Percentiles rank a stretch among this genome's conserved stretches.
Evolutionary conservation across 495 filamentous ascomycete genomes (phyloP).

Genomic region (Talaromyces trachyspermus): DNA sequence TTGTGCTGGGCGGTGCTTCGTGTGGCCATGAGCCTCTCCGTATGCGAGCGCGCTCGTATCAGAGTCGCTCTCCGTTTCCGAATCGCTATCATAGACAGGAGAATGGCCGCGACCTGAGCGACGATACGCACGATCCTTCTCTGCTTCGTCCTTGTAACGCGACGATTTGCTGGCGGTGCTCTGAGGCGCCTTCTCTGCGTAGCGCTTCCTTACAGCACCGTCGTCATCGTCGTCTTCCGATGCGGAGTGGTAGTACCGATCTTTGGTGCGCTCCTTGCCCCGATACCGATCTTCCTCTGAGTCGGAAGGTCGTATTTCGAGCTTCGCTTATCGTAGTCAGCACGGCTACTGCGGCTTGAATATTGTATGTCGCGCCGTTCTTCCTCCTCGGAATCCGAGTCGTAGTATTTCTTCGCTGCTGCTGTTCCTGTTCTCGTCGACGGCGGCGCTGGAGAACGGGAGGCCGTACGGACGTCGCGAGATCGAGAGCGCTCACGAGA

Average conservation of each 20-base stretch:
- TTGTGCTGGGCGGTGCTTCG: conserved; percentile 3
- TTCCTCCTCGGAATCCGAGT: conserved; percentile 16
- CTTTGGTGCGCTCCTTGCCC: conserved; percentile 24
- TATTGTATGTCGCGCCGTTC: conserved; percentile 12
- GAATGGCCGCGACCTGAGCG: conserved; percentile 18
- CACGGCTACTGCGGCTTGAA: conserved; percentile 31
- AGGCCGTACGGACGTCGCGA: conserved; percentile 37
- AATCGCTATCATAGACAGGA: conserved; percentile 23
- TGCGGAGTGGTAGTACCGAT: conserved; percentile 34
- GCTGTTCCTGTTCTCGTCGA: conserved; percentile 12
- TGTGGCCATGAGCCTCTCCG: conserved; percentile 19
- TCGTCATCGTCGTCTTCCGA: conserved; percentile 22
- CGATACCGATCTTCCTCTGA: conserved; percentile 42
- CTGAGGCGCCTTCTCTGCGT: not conserved
- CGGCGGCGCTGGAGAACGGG: conserved; percentile 18
- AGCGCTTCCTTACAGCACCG: not conserved
- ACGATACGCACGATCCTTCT: conserved; percentile 14
- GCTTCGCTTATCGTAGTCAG: conserved; percentile 22
- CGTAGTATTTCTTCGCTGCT: conserved; percentile 19
- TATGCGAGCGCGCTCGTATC: conserved; percentile 34
- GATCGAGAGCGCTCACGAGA: conserved; percentile 47
- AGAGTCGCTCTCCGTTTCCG: conserved; percentile 35
- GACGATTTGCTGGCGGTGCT: conserved; percentile 17
- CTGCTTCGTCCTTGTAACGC: conserved; percentile 15
- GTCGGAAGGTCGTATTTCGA: conserved; percentile 17